Conservation (phyloP, 441 rosid genomes). For the Syzygium malaccense region DNA sequence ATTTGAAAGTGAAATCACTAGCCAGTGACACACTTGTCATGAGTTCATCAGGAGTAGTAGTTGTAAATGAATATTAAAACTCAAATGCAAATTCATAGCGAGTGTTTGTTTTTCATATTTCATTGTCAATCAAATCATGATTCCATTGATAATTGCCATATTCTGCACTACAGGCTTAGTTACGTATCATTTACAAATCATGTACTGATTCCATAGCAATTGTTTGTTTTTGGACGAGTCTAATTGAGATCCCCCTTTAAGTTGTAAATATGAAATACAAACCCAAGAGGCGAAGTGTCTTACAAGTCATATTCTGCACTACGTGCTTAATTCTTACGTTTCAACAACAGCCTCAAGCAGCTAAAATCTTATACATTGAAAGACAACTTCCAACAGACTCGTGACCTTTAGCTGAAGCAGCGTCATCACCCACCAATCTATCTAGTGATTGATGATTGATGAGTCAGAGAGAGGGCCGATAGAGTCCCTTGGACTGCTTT, state of each 20-base stretch:
- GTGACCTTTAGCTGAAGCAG: not conserved
- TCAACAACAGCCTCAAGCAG: not conserved
- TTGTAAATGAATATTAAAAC: no score
- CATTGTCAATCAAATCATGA: not conserved
- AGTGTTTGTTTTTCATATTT: not conserved
- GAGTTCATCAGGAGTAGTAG: no score
- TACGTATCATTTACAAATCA: not conserved
- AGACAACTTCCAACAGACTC: not conserved
- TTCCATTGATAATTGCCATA: not conserved
- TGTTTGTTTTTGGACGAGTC: not conserved
- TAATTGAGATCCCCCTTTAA: not conserved
- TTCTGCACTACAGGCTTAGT: not conserved
- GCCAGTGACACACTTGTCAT: no score
- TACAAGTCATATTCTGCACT: no score
- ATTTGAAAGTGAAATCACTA: no score
- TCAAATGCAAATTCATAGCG: no score
- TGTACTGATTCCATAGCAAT: not conserved
- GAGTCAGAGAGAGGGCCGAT: not conserved
- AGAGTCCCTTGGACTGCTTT: not conserved
- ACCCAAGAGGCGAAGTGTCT: not conserved
- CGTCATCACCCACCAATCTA: not conserved
- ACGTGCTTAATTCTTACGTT: not conserved
- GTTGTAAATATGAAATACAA: no score
- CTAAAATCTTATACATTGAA: not conserved
- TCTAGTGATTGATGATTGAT: not conserved